Evolutionary conservation across 257 asterid genomes (phyloP).

Genomic region (Echites panduratus): DNA sequence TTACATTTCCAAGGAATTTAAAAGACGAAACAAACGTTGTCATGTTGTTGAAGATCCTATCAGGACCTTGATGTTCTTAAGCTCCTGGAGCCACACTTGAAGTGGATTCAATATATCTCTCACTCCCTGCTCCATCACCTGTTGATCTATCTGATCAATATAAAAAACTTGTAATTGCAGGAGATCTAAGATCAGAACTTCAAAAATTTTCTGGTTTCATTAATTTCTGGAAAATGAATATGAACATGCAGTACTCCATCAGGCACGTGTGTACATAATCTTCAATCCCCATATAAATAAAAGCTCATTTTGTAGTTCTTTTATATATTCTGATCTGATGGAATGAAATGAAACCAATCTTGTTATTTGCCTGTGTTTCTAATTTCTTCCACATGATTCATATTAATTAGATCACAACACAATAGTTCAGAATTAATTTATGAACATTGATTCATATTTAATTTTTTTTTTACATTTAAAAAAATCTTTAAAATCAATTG

Average conservation of each 20-base stretch:
- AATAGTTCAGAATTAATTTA: no score
- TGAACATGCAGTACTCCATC: not conserved
- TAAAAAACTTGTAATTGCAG: not conserved
- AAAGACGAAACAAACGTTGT: conserved; percentile 36
- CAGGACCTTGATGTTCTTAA: conserved; percentile 56
- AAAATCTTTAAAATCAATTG: no score
- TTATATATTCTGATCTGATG: not conserved
- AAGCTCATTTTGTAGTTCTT: not conserved
- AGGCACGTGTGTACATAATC: not conserved
- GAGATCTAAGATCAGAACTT: not conserved
- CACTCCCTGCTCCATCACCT: not conserved
- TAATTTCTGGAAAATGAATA: not conserved
- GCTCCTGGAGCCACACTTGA: conserved; percentile 53
- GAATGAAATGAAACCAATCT: not conserved
- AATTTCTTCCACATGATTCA: no score
- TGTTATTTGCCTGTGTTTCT: no score
- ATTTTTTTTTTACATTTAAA: no score
- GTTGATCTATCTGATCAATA: no score
- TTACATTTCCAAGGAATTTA: conserved; percentile 22
- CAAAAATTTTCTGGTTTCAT: not conserved
- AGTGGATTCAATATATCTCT: not conserved
- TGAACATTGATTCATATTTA: no score
- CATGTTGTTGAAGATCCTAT: conserved; percentile 55
- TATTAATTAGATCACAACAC: no score
- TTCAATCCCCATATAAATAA: not conserved